phyloP scores from a whole-genome alignment of 495 filamentous ascomycete species.

The Penicillium bialowiezense region DNA sequence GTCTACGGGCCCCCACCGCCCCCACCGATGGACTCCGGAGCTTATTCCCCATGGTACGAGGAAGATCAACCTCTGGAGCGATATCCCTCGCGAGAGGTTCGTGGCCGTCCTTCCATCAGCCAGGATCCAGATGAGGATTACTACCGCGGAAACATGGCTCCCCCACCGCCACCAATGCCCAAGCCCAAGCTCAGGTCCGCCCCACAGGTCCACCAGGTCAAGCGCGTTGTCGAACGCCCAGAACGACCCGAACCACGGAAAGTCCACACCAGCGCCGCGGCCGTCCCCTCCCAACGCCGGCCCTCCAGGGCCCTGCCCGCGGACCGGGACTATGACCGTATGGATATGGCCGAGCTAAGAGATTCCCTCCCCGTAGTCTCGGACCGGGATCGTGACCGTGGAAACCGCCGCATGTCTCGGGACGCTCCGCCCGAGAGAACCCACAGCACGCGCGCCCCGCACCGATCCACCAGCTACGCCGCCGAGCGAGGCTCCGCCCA shows the following conservation, averaged over 20 bases:
- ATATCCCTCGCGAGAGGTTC: constrained; percentile 24
- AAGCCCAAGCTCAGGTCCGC: constrained; percentile 24
- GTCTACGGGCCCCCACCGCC: constrained; percentile 30
- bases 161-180: constrained; percentile 30
- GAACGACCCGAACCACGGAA: constrained; percentile 15
- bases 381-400: too few species aligned
- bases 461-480: constrained; percentile 33
- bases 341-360: constrained; percentile 34
- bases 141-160: constrained; percentile 29
- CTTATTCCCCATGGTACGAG: constrained; percentile 23
- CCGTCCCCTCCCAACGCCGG: constrained; percentile 30
- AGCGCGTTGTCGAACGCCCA: constrained; percentile 13
- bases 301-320: constrained; percentile 18
- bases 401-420: constrained; percentile 26
- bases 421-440: constrained; percentile 35
- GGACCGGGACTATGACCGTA: constrained; percentile 4
- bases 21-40: constrained; percentile 26
- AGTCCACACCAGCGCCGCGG: neutral
- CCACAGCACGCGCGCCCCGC: constrained; percentile 29
- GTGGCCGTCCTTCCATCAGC: constrained; percentile 12
- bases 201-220: constrained; percentile 34
- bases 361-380: constrained; percentile 25
- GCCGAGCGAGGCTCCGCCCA: constrained; percentile 28
- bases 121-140: constrained; percentile 41
- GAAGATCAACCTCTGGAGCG: constrained; percentile 25